Evolutionary conservation across 768 basidiomycete genomes (phyloP).

Genomic region (Megacollybia marginata): DNA sequence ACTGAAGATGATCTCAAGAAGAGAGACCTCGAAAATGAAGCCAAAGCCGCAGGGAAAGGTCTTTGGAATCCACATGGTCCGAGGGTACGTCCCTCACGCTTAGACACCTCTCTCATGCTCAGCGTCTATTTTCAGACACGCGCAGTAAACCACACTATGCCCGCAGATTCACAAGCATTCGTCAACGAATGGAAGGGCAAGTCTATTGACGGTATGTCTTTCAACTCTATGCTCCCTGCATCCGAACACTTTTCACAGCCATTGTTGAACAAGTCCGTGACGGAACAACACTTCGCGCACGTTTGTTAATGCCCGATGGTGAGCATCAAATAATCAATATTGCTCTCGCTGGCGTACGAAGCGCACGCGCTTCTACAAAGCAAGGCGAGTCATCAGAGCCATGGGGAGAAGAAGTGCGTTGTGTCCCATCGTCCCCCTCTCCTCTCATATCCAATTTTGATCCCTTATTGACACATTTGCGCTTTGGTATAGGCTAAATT

Average conservation of each 20-base stretch:
- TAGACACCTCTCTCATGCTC: no score
- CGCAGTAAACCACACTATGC: constrained; percentile 80
- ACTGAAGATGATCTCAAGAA: constrained; percentile 71
- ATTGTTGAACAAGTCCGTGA: constrained; percentile 93
- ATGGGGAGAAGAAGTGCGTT: constrained; percentile 81
- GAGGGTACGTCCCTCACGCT: constrained; percentile 32
- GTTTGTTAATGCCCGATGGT: constrained; percentile 81
- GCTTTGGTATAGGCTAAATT: constrained; percentile 63
- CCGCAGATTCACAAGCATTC: constrained; percentile 81
- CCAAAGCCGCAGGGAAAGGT: constrained; percentile 68
- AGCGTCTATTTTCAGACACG: constrained; percentile 42
- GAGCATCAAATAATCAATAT: constrained; percentile 90
- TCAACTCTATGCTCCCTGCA: not conserved
- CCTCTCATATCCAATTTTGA: not conserved
- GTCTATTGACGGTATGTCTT: constrained; percentile 65
- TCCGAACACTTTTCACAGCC: constrained; percentile 33
- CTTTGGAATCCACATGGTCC: constrained; percentile 82
- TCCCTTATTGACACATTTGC: constrained; percentile 1
- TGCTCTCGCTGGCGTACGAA: constrained; percentile 74
- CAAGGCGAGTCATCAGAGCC: constrained; percentile 75
- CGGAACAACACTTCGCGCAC: constrained; percentile 82
- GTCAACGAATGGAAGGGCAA: constrained; percentile 91
- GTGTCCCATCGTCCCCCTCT: not conserved
- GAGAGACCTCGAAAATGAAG: constrained; percentile 70
- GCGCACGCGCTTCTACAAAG: constrained; percentile 61